phyloP scores from a whole-genome alignment of 1,284 basidiomycete genomes.

The Anthracocystis panici-leucophaei region DNA sequence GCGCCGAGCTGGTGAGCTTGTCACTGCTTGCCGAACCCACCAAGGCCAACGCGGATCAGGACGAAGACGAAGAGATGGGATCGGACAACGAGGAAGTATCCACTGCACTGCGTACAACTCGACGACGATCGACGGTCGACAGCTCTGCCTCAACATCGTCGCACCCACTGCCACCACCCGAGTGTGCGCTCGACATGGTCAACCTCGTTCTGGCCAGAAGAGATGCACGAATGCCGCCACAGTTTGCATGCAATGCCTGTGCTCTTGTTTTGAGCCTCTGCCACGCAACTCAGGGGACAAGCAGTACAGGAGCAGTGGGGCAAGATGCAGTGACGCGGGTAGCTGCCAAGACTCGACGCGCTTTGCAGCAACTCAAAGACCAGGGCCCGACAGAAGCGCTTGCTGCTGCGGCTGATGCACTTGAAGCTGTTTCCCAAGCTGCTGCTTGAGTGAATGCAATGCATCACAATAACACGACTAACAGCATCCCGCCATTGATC shows the following conservation, averaged over 20 bases:
- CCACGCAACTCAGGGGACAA: constrained; percentile 15
- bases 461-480: no score
- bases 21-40: constrained; percentile 43
- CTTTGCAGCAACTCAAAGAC: constrained; percentile 31
- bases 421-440: constrained; percentile 28
- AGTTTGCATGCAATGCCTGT: constrained; percentile 60
- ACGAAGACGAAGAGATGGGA: constrained; percentile 32
- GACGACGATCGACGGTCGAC: constrained; percentile 43
- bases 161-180: constrained; percentile 42
- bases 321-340: constrained; percentile 32
- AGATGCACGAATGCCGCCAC: constrained; percentile 63
- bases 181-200: constrained; percentile 58
- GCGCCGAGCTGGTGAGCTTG: constrained; percentile 73
- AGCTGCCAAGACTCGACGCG: constrained; percentile 20
- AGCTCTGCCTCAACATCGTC: constrained; percentile 38
- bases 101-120: constrained; percentile 11
- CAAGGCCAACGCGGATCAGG: constrained; percentile 13
- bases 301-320: constrained; percentile 23
- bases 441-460: neutral
- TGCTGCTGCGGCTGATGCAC: constrained; percentile 31
- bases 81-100: constrained; percentile 13
- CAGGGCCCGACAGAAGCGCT: constrained; percentile 51
- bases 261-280: constrained; percentile 41
- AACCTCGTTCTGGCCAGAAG: constrained; percentile 52
- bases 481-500: neutral